Evolutionary conservation across 345 rosid genomes (phyloP).

Genomic region (Ricinus communis): DNA sequence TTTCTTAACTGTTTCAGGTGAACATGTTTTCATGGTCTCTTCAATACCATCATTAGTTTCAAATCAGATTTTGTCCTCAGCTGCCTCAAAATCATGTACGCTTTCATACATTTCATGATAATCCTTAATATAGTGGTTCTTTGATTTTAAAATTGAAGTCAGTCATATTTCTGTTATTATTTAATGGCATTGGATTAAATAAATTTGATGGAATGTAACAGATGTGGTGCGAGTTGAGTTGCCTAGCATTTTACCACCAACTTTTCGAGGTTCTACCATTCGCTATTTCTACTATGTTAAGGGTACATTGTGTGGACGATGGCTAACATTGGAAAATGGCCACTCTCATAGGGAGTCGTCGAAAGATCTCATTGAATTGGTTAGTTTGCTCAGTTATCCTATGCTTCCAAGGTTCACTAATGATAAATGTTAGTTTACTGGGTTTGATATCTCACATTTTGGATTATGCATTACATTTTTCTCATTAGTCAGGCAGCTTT

Average conservation of each 20-base stretch:
- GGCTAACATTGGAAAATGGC: conserved; percentile 71
- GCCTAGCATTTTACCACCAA: conserved; percentile 80
- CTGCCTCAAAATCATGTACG: conserved; percentile 74
- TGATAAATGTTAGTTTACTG: not conserved
- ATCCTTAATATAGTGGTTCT: too few relatives aligned
- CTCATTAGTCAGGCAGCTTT: not conserved
- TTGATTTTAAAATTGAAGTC: too few relatives aligned
- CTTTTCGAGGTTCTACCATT: conserved; percentile 79
- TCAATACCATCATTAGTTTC: conserved; percentile 58
- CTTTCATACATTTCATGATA: conserved; percentile 14
- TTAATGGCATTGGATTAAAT: not conserved
- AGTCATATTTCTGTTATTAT: not conserved
- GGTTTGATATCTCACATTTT: conserved; percentile 4
- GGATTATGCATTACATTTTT: not conserved
- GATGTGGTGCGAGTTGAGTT: conserved; percentile 70
- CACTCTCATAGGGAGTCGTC: conserved; percentile 41
- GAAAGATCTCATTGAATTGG: conserved; percentile 62
- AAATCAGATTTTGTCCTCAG: conserved; percentile 65
- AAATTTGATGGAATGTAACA: conserved; percentile 28
- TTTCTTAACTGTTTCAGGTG: conserved; percentile 61
- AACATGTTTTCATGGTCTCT: conserved; percentile 69
- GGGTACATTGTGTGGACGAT: conserved; percentile 53
- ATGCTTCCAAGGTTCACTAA: conserved; percentile 13
- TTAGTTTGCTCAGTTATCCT: conserved; percentile 38
- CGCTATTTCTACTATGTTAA: conserved; percentile 82